A percentile compares a stretch with the other conserved stretches of the same genome.
These are phyloP conservation scores for Podospora tetraspora DNA, from an alignment of 495 filamentous ascomycete genomes.

Conservation along the genomic window DNA sequence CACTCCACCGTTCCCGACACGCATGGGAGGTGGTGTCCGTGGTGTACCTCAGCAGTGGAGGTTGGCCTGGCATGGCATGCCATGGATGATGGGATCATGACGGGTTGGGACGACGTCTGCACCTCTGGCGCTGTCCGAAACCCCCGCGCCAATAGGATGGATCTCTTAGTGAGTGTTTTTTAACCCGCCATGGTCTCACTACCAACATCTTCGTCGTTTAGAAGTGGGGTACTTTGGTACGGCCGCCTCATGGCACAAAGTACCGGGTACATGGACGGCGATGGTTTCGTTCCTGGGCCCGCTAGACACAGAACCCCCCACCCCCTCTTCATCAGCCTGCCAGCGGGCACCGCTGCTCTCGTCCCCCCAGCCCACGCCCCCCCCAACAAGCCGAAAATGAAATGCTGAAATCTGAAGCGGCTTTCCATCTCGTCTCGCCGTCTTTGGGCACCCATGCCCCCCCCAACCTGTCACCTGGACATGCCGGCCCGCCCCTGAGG, in stretches of 20 bases:
- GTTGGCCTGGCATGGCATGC: constrained; percentile 20
- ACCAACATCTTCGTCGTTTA: neutral
- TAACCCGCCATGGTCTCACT: constrained; percentile 14
- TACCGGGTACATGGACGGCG: constrained; percentile 1
- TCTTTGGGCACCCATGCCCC: constrained; percentile 2
- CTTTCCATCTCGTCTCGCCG: constrained; percentile 4
- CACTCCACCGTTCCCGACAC: constrained; percentile 15
- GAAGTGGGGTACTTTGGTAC: constrained; percentile 9
- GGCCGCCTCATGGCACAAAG: constrained; percentile 6
- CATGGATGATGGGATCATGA: constrained; percentile 16
- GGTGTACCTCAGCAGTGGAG: constrained; percentile 14
- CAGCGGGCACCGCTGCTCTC: neutral
- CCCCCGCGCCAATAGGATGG: constrained; percentile 26
- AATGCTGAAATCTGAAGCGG: constrained; percentile 10
- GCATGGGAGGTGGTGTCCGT: constrained; percentile 11
- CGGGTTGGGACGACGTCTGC: constrained; percentile 9
- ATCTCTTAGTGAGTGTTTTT: constrained; percentile 24
- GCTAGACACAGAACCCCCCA: neutral
- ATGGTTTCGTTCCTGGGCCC: neutral
- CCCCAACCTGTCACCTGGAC: constrained; percentile 23
- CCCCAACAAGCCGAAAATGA: constrained; percentile 2
- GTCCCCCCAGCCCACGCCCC: neutral
- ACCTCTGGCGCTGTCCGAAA: constrained; percentile 7
- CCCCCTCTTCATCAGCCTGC: constrained; percentile 1
- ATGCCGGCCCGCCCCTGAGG: constrained; percentile 7